Percentiles rank a stretch among this genome's conserved stretches.
Evolutionary conservation across 768 basidiomycete species (phyloP).

Genomic region (Suillus plorans): DNA sequence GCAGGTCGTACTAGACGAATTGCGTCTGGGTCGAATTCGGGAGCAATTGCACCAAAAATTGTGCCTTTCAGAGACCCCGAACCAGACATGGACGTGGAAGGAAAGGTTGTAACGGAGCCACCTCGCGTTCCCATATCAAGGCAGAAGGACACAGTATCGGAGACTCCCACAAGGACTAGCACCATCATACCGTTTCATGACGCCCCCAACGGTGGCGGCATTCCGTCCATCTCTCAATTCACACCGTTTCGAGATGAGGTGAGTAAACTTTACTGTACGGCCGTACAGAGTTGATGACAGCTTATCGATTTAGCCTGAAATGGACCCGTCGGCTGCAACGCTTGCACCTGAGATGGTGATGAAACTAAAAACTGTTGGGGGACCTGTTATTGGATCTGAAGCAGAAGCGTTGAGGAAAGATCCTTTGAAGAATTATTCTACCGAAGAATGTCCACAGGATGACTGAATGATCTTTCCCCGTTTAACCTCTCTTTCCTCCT

Average conservation of each 20-base stretch:
- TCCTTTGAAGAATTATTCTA: conserved; percentile 76
- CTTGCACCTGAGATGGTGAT: conserved; percentile 59
- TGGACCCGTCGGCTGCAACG: conserved; percentile 27
- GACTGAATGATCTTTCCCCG: conserved; percentile 17
- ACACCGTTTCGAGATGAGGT: conserved; percentile 77
- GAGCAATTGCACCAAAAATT: conserved; percentile 52
- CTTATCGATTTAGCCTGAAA: conserved; percentile 18
- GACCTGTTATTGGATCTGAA: conserved; percentile 51
- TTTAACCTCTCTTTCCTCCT: neutral
- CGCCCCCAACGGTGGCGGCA: conserved; percentile 22
- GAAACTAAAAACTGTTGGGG: conserved; percentile 56
- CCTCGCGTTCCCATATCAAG: conserved; percentile 35
- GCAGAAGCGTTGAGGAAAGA: conserved; percentile 78
- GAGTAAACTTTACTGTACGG: conserved; percentile 16
- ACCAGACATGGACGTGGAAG: conserved; percentile 37
- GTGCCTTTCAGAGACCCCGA: conserved; percentile 63
- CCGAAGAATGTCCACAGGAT: conserved; percentile 21
- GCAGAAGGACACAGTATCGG: conserved; percentile 28
- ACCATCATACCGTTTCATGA: conserved; percentile 43
- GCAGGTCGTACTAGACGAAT: conserved; percentile 56
- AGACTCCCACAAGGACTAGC: conserved; percentile 35
- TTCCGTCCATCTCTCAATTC: conserved; percentile 56
- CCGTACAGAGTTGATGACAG: conserved; percentile 3
- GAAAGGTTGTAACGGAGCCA: conserved; percentile 28
- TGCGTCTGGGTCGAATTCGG: conserved; percentile 35